Percentiles rank a stretch among this genome's conserved stretches.
Conservation (phyloP, 139 green algal genomes). For the Deuterostichococcus epilithicus region DNA sequence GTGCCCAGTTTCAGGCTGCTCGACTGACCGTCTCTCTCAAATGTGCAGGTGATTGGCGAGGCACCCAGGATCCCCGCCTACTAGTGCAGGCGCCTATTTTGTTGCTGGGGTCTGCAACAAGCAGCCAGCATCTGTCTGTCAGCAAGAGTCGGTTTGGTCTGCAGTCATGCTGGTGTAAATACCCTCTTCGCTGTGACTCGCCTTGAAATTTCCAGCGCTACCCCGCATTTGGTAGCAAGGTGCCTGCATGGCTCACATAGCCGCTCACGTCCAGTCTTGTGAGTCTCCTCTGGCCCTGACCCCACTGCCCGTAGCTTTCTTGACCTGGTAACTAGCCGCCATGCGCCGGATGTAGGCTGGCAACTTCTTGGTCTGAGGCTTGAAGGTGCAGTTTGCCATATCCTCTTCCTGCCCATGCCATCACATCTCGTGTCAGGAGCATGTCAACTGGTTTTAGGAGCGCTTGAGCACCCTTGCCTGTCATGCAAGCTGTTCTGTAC, state of each 20-base stretch:
- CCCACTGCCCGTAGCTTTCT: not conserved
- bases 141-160: too few relatives aligned
- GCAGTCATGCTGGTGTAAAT: too few relatives aligned
- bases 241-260: not conserved
- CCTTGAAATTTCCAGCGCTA: too few relatives aligned
- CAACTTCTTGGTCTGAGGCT: conserved; percentile 15
- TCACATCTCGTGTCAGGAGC: not conserved
- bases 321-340: not conserved
- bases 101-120: too few relatives aligned
- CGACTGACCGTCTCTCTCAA: too few relatives aligned
- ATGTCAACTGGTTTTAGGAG: too few relatives aligned
- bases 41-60: conserved; percentile 21
- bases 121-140: too few relatives aligned
- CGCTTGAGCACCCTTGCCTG: too few relatives aligned
- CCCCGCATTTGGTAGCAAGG: too few relatives aligned
- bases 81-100: conserved; percentile 16
- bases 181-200: too few relatives aligned
- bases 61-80: conserved; percentile 41
- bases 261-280: not conserved
- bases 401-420: conserved; percentile 14
- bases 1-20: too few relatives aligned
- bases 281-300: not conserved
- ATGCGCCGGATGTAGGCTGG: conserved; percentile 21
- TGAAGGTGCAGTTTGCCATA: conserved; percentile 20
- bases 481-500: too few relatives aligned